A percentile compares a stretch with the other conserved stretches of the same genome.
Evolutionary conservation across 2,329 filamentous ascomycete genomes (phyloP).

Genomic region (Xylaria polymorpha): DNA sequence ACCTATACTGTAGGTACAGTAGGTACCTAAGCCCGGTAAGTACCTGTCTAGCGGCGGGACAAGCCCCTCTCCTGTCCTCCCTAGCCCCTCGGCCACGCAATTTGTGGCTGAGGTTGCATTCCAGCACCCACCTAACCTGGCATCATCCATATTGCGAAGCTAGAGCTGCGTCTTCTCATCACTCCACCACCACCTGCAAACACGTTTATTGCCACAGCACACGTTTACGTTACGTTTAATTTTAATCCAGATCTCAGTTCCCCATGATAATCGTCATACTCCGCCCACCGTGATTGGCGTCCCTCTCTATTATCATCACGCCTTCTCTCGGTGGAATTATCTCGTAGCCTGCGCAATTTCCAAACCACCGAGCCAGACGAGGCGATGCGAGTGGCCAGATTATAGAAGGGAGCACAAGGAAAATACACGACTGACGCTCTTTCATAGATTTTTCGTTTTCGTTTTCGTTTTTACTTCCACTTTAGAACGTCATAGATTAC

Average conservation of each 20-base stretch:
- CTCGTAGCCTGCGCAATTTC: slow-evolving; percentile 11
- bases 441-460: slow-evolving; percentile 17
- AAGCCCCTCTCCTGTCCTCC: background rate
- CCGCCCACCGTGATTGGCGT: slow-evolving; percentile 31
- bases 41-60: slow-evolving; percentile 1
- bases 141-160: background rate
- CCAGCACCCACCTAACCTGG: background rate
- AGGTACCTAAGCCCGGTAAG: too few species aligned
- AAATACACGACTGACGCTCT: slow-evolving; percentile 11
- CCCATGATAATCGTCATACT: slow-evolving; percentile 29
- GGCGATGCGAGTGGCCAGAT: slow-evolving; percentile 28
- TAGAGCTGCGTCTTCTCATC: slow-evolving; percentile 21
- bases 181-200: slow-evolving; percentile 24
- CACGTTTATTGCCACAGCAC: slow-evolving; percentile 11
- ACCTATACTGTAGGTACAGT: too few species aligned
- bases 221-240: background rate
- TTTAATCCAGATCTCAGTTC: slow-evolving; percentile 7
- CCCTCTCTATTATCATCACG: slow-evolving; percentile 25
- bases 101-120: slow-evolving; percentile 32
- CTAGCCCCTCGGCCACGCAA: slow-evolving; percentile 30
- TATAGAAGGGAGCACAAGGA: slow-evolving; percentile 10
- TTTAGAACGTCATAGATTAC: background rate
- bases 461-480: background rate
- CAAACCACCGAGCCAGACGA: slow-evolving; percentile 5
- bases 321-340: slow-evolving; percentile 19